Conservation (phyloP, 257 asterid species). For the Rhazya stricta region DNA sequence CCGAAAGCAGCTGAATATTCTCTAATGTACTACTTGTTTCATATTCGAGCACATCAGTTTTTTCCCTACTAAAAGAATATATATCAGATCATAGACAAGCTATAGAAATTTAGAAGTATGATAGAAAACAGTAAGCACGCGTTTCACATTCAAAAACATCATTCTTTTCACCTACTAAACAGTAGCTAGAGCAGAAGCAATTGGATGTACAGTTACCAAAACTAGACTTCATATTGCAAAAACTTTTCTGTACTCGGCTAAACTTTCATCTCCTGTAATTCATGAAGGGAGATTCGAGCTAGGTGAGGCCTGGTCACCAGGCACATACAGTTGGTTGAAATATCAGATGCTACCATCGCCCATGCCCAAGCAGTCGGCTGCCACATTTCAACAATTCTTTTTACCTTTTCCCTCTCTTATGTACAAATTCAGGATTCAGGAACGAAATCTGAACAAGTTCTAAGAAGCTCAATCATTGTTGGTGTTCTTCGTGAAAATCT, state of each 20-base stretch:
- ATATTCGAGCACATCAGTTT: too few relatives aligned
- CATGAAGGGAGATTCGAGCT: neutral
- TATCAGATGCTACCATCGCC: neutral
- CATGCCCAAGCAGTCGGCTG: neutral
- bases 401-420: neutral
- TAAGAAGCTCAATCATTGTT: too few relatives aligned
- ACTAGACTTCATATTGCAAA: neutral
- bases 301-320: neutral
- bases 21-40: too few relatives aligned
- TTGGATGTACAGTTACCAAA: too few relatives aligned
- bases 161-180: too few relatives aligned
- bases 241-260: neutral
- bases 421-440: neutral
- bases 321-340: neutral
- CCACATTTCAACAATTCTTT: neutral
- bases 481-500: neutral
- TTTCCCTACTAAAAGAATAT: too few relatives aligned
- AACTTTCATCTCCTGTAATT: neutral
- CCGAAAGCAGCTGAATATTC: too few relatives aligned
- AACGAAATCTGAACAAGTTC: neutral
- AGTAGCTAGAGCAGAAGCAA: too few relatives aligned
- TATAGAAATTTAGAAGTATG: too few relatives aligned
- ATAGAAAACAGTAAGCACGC: too few relatives aligned
- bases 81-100: too few relatives aligned
- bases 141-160: too few relatives aligned